Conservation (phyloP, 2,329 filamentous ascomycete species). For the Ophiostoma sp. region DNA sequence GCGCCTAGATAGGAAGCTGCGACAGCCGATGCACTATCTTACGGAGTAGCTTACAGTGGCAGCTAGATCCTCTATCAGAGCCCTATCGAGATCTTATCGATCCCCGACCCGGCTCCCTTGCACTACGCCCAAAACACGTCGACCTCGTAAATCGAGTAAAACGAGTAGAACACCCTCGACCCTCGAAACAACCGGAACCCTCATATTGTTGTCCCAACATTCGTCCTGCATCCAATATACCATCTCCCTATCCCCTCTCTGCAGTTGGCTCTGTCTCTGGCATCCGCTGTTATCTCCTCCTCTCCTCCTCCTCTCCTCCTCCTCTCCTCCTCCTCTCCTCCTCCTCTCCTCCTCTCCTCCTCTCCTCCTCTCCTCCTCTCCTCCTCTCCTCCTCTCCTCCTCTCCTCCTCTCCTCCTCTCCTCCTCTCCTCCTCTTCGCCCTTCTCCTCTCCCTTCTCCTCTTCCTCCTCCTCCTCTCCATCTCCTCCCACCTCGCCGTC, state of each 20-base stretch:
- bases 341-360: background rate
- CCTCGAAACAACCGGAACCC: too few species aligned
- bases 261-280: constrained; percentile 9
- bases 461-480: background rate
- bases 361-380: background rate
- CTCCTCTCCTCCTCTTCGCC: background rate
- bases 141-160: too few species aligned
- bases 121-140: too few species aligned
- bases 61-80: background rate
- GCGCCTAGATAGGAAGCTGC: background rate
- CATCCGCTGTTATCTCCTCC: background rate
- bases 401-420: background rate
- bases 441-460: background rate
- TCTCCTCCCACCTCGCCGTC: background rate
- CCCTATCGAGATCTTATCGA: background rate
- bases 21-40: background rate
- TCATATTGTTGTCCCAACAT: background rate
- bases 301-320: background rate
- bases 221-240: constrained; percentile 1
- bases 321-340: background rate
- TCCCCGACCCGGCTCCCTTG: background rate
- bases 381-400: too few species aligned
- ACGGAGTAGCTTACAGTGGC: background rate
- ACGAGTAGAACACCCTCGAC: too few species aligned
- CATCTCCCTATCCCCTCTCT: background rate